Conservation (phyloP, 805 yeast species). For the Sugiyamaella marilandica region DNA sequence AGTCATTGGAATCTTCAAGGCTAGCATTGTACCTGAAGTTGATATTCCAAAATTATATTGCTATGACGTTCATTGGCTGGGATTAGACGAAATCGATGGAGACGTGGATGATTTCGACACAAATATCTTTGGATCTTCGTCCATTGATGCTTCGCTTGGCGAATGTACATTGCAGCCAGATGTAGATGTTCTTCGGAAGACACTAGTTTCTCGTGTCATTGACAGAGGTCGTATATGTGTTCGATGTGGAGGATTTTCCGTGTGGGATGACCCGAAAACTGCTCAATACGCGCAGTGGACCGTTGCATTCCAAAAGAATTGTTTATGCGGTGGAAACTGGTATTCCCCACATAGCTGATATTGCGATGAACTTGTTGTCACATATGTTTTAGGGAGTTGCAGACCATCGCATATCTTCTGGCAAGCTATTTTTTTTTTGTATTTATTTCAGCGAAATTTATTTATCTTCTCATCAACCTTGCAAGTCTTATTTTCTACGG, state of each 20-base stretch:
- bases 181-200: slow-evolving; percentile 37
- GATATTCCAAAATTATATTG: slow-evolving; percentile 54
- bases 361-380: no score
- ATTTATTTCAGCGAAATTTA: no score
- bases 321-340: slow-evolving; percentile 80
- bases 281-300: slow-evolving; percentile 42
- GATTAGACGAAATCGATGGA: slow-evolving; percentile 33
- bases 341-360: slow-evolving; percentile 1
- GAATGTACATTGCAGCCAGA: neutral
- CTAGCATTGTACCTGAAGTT: slow-evolving; percentile 40
- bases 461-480: no score
- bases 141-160: neutral
- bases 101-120: slow-evolving; percentile 21
- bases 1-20: slow-evolving; percentile 46
- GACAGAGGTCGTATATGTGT: slow-evolving; percentile 42
- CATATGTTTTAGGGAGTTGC: no score
- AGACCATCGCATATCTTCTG: no score
- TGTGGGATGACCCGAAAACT: slow-evolving; percentile 36
- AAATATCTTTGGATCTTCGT: neutral
- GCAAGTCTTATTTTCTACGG: no score
- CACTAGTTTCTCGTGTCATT: slow-evolving; percentile 36
- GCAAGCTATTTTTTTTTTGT: no score
- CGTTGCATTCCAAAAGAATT: slow-evolving; percentile 63
- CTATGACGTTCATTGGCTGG: slow-evolving; percentile 64
- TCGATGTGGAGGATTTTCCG: slow-evolving; percentile 50